phyloP scores from a whole-genome alignment of 768 basidiomycete genomes.

The Erythrobasidium yunnanense region DNA sequence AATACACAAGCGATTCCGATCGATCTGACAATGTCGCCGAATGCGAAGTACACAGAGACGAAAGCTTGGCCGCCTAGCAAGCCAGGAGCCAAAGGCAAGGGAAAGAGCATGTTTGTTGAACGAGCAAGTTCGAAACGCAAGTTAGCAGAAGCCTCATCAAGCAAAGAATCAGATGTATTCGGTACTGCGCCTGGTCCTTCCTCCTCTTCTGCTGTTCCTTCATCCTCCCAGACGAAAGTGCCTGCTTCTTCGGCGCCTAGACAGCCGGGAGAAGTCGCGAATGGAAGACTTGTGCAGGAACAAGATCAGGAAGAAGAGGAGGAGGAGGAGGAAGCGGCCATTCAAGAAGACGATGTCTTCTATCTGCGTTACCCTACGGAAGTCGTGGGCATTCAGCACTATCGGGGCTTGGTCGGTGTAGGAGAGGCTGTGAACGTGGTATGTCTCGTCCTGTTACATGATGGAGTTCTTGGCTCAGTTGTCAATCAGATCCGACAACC shows the following conservation, averaged over 20 bases:
- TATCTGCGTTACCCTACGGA: constrained; percentile 4
- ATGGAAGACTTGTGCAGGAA: neutral
- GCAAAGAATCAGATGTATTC: no score
- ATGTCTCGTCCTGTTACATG: neutral
- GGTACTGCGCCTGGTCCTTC: no score
- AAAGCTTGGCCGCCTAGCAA: no score
- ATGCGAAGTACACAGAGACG: neutral
- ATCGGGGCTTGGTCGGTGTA: neutral
- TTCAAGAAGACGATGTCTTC: constrained; percentile 15
- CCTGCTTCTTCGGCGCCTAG: neutral
- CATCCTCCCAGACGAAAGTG: neutral
- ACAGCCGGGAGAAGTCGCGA: neutral
- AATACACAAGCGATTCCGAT: neutral
- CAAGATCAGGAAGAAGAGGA: constrained; percentile 2
- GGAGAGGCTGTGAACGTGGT: constrained; percentile 5
- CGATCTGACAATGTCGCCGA: neutral
- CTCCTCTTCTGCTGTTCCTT: neutral
- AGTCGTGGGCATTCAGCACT: constrained; percentile 14
- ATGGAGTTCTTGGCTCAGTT: neutral
- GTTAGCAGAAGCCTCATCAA: no score
- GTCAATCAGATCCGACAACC: constrained; percentile 13
- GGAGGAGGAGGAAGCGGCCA: neutral
- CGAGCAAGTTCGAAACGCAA: no score
- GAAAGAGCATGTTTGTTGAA: no score
- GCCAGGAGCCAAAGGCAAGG: no score